phyloP scores from a whole-genome alignment of 768 basidiomycete species.

The Amanita brunnescens region DNA sequence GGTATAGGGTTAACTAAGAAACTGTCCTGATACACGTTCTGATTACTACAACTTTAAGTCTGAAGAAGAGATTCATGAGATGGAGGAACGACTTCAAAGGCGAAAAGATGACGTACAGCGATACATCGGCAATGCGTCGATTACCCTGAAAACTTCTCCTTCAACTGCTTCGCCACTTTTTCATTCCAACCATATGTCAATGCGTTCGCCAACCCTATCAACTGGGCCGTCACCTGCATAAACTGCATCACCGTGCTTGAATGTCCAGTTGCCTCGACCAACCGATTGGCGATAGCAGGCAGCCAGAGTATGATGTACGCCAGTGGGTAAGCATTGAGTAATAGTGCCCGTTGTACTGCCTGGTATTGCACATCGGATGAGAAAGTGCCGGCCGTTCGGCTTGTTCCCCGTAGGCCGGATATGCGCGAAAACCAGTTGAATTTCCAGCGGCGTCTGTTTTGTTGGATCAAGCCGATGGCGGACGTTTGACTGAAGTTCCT shows the following conservation, averaged over 20 bases:
- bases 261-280: constrained; percentile 10
- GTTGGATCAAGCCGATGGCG: not conserved
- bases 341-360: constrained; percentile 2
- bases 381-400: not conserved
- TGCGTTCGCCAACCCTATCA: constrained; percentile 11
- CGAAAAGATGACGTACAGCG: no score
- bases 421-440: not conserved
- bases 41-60: no score
- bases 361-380: not conserved
- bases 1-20: no score
- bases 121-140: not conserved
- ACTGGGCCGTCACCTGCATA: constrained; percentile 10
- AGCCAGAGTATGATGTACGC: constrained; percentile 13
- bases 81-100: no score
- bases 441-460: not conserved
- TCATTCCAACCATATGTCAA: constrained; percentile 12
- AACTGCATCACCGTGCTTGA: constrained; percentile 6
- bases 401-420: not conserved
- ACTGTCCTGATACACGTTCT: no score
- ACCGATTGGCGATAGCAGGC: constrained; percentile 10
- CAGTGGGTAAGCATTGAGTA: constrained; percentile 12
- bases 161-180: constrained; percentile 6
- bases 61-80: no score
- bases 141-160: not conserved
- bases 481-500: not conserved